Evolutionary conservation across 805 yeast species (phyloP).

Genomic region (Nakazawaea ambrosiae): DNA sequence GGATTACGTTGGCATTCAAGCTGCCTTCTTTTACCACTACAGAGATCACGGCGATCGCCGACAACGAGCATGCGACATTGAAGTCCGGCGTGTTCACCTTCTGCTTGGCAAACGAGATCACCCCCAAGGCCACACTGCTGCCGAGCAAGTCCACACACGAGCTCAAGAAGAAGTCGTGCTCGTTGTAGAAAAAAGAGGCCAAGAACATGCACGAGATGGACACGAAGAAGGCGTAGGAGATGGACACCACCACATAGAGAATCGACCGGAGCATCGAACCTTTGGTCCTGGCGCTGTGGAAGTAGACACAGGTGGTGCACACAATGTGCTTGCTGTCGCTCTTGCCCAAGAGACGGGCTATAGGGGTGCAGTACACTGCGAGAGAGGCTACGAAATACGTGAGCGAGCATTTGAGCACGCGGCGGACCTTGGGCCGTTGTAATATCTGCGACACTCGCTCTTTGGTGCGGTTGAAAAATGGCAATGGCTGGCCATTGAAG

Average conservation of each 20-base stretch:
- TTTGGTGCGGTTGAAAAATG: neutral
- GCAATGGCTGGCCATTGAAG: neutral
- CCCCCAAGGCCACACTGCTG: slow-evolving; percentile 52
- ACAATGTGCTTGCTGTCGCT: slow-evolving; percentile 75
- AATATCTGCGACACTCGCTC: neutral
- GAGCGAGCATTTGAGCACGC: slow-evolving; percentile 58
- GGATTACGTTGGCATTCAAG: slow-evolving; percentile 48
- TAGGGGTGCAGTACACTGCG: slow-evolving; percentile 53
- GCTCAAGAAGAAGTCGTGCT: slow-evolving; percentile 41
- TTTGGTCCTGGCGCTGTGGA: slow-evolving; percentile 72
- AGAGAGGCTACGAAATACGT: slow-evolving; percentile 70
- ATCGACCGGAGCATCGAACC: slow-evolving; percentile 79
- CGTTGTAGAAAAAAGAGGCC: slow-evolving; percentile 37
- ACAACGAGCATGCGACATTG: slow-evolving; percentile 75
- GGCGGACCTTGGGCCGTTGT: slow-evolving; percentile 8
- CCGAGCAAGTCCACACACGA: slow-evolving; percentile 46
- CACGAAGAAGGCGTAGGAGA: slow-evolving; percentile 45
- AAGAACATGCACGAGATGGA: slow-evolving; percentile 45
- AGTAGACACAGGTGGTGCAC: slow-evolving; percentile 79
- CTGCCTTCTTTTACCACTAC: slow-evolving; percentile 72
- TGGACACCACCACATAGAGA: slow-evolving; percentile 48
- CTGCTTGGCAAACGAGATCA: slow-evolving; percentile 65
- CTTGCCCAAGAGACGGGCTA: slow-evolving; percentile 47
- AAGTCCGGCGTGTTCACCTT: slow-evolving; percentile 60
- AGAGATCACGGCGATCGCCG: slow-evolving; percentile 63